Base-by-base conservation (phyloP, 208 protist species). In the Wallacemonas sp. region DNA sequence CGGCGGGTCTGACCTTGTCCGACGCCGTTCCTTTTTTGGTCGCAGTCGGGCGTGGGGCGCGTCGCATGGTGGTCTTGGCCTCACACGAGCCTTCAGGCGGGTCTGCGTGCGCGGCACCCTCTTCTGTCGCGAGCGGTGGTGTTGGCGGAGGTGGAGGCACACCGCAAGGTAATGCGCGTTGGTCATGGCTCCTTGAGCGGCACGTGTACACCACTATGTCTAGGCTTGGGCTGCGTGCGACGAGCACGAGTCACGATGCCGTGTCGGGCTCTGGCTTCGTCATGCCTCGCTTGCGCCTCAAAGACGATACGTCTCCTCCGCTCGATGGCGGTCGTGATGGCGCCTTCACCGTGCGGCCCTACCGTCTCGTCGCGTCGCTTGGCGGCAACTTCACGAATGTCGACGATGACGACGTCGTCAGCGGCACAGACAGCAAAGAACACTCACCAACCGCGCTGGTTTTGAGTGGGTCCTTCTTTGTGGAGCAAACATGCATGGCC, bases 1-100 rank as follows among this genome's bases (percentile, higher is more conserved):
- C n/a, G n/a, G n/a, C n/a, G n/a, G n/a, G n/a, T n/a, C n/a, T n/a
- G n/a, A n/a, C 45, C 1, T 66, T 62, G 59, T 39, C 60, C 26
- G 27, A 58, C 19, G 4, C 47, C 0, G 12, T 22, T 17, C 62
- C 75, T 0, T 91, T 86, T 55, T 77, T 77, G 1, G 78, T 77
- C 2, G 54, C 82, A 9, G 69, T 77, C 28, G 77, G 80, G 36
- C 66, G 66, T 36, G 80, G 84, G 11, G 49, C 74, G 1, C 72
- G 82, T 3, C 72, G 73, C 11, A 79, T 94, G 70, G 65, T 80
- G 15, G 68, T 94, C 14, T 61, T 94, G 26, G 72, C 77, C 19
- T 77, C 61, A 34, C 89, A 94, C 56, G 88, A 91, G 66, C 77
- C 79, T 2, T 33, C 68, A 2, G 19, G 45, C 28, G 34, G 39